These are phyloP conservation scores for Myxozyma kluyveri DNA, from an alignment of 805 yeast genomes.

Conservation along the genomic window DNA sequence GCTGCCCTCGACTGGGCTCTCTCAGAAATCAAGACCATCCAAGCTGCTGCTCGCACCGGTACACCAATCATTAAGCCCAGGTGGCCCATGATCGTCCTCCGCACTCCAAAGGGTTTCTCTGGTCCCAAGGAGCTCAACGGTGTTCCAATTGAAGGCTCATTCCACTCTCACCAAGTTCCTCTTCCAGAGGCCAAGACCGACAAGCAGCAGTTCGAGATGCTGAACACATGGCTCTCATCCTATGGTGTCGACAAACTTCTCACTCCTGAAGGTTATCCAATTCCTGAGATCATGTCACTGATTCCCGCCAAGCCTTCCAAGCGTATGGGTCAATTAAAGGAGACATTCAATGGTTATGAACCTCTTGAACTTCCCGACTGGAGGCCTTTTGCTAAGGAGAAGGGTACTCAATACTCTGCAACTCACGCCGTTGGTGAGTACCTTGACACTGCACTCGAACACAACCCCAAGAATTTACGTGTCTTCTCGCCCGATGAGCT, in stretches of 20 bases:
- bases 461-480: constrained; percentile 23
- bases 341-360: constrained; percentile 24
- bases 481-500: constrained; percentile 32
- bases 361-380: constrained; percentile 29
- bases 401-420: constrained; percentile 24
- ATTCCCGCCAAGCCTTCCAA: constrained; percentile 18
- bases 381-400: constrained; percentile 24
- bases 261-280: constrained; percentile 22
- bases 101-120: constrained; percentile 30
- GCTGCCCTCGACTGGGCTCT: constrained; percentile 29
- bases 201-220: constrained; percentile 20
- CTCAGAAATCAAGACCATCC: constrained; percentile 23
- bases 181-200: constrained; percentile 28
- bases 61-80: constrained; percentile 27
- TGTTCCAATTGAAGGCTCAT: constrained; percentile 29
- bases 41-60: constrained; percentile 27
- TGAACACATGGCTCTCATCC: constrained; percentile 26
- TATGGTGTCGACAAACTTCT: constrained; percentile 24
- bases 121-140: constrained; percentile 29
- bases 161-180: constrained; percentile 32
- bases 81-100: constrained; percentile 32
- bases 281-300: constrained; percentile 19
- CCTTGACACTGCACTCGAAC: constrained; percentile 21
- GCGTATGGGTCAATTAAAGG: constrained; percentile 29
- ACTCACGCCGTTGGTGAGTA: constrained; percentile 25